These are phyloP conservation scores for Microcos paniculata DNA, from an alignment of 345 rosid species.

Conservation along the genomic window DNA sequence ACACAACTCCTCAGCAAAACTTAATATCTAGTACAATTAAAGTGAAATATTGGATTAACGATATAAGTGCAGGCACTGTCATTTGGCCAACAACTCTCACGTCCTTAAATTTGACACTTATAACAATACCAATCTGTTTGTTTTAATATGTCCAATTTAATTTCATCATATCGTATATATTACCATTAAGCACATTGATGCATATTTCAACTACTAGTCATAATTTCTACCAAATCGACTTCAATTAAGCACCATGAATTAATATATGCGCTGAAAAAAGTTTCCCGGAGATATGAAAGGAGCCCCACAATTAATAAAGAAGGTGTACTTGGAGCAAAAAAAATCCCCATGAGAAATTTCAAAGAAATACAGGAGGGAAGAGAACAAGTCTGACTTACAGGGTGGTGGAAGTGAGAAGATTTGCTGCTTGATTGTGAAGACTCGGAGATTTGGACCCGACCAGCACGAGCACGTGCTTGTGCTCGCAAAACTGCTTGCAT, in stretches of 20 bases:
- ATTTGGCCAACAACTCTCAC: background rate
- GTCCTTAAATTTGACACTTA: background rate
- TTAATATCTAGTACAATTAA: too few relatives aligned
- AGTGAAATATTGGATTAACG: background rate
- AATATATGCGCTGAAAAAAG: conserved; percentile 7
- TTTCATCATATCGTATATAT: background rate
- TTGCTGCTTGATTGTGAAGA: conserved; percentile 68
- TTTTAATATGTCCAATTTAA: background rate
- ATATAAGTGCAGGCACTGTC: background rate
- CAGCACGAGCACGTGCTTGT: conserved; percentile 73
- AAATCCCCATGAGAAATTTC: background rate
- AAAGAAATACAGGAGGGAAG: conserved; percentile 21
- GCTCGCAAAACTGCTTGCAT: conserved; percentile 81
- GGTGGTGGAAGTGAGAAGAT: conserved; percentile 63
- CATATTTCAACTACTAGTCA: conserved; percentile 4
- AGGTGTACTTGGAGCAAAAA: background rate
- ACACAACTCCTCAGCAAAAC: background rate
- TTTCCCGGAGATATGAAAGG: background rate
- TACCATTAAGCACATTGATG: background rate
- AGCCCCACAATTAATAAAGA: conserved; percentile 13
- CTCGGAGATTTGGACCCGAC: conserved; percentile 50
- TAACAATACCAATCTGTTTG: background rate
- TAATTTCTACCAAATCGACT: background rate
- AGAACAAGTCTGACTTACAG: conserved; percentile 37
- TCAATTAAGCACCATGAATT: conserved; percentile 12